Evolutionary conservation across 2,329 filamentous ascomycete species (phyloP).

Genomic region (Claviceps fusiformis): DNA sequence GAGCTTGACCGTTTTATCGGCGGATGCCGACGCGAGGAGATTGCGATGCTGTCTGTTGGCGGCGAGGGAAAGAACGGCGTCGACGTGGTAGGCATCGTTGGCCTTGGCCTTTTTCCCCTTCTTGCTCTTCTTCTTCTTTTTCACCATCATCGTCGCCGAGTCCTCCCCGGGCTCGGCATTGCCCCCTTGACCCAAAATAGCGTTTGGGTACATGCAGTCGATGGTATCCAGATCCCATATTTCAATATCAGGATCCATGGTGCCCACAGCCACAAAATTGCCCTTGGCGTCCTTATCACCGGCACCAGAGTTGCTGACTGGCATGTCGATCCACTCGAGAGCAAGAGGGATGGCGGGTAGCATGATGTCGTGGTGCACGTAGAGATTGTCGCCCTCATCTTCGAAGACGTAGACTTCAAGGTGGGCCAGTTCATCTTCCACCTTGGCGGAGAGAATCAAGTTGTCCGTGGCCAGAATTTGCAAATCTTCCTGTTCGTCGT

Average conservation of each 20-base stretch:
- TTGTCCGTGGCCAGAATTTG: conserved; percentile 91
- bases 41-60: conserved; percentile 91
- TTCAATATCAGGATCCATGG: conserved; percentile 97
- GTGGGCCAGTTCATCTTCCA: conserved; percentile 94
- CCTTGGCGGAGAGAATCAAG: conserved; percentile 77
- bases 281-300: conserved; percentile 53
- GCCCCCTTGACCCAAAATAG: conserved; percentile 71
- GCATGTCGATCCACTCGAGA: conserved; percentile 88
- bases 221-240: conserved; percentile 95
- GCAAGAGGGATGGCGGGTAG: conserved; percentile 90
- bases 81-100: conserved; percentile 87
- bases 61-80: conserved; percentile 80
- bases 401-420: conserved; percentile 97
- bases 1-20: conserved; percentile 93
- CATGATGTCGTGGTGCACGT: conserved; percentile 99
- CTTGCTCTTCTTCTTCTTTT: conserved; percentile 79
- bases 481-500: conserved; percentile 84
- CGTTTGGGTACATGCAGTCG: conserved; percentile 96
- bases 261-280: conserved; percentile 90
- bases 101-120: conserved; percentile 60
- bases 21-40: conserved; percentile 84
- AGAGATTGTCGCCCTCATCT: conserved; percentile 87
- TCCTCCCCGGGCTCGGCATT: conserved; percentile 40
- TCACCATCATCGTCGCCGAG: conserved; percentile 71
- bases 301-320: conserved; percentile 57